Evolutionary conservation across 2,329 filamentous ascomycete species (phyloP).

Genomic region (Waltergamsia citrina): DNA sequence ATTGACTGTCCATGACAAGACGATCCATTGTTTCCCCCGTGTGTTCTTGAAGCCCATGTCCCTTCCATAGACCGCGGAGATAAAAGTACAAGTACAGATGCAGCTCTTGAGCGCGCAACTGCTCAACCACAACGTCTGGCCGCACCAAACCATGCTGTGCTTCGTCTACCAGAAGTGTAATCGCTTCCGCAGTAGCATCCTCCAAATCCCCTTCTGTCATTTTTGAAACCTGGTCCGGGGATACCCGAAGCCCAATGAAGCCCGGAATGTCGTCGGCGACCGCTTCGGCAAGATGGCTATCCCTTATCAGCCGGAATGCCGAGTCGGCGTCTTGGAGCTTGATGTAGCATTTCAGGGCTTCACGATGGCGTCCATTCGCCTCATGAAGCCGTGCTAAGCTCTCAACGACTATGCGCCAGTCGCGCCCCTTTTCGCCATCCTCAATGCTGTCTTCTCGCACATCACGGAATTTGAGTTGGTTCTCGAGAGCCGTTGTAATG

Average conservation of each 20-base stretch:
- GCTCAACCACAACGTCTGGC: conserved; percentile 66
- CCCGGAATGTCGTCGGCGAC: conserved; percentile 84
- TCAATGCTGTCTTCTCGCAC: conserved; percentile 69
- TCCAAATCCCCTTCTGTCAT: conserved; percentile 65
- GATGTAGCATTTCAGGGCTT: conserved; percentile 85
- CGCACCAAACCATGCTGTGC: conserved; percentile 80
- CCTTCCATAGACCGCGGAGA: conserved; percentile 75
- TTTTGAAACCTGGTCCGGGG: conserved; percentile 54
- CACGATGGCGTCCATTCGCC: conserved; percentile 68
- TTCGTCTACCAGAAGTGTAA: conserved; percentile 80
- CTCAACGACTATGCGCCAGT: conserved; percentile 87
- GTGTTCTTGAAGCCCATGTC: conserved; percentile 52
- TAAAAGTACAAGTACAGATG: conserved; percentile 86
- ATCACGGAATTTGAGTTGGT: conserved; percentile 68
- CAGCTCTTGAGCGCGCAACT: conserved; percentile 60
- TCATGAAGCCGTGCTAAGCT: conserved; percentile 78
- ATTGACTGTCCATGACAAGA: conserved; percentile 47
- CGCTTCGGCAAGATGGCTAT: conserved; percentile 83
- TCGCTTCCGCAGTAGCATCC: conserved; percentile 71
- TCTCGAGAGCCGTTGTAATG: conserved; percentile 70
- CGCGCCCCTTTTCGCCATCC: conserved; percentile 60
- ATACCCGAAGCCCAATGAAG: conserved; percentile 80
- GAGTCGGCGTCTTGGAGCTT: conserved; percentile 85
- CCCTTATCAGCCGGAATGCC: conserved; percentile 75
- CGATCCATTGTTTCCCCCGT: conserved; percentile 44